Conservation (phyloP, 2,329 filamentous ascomycete genomes). For the Epichloe glyceriae region DNA sequence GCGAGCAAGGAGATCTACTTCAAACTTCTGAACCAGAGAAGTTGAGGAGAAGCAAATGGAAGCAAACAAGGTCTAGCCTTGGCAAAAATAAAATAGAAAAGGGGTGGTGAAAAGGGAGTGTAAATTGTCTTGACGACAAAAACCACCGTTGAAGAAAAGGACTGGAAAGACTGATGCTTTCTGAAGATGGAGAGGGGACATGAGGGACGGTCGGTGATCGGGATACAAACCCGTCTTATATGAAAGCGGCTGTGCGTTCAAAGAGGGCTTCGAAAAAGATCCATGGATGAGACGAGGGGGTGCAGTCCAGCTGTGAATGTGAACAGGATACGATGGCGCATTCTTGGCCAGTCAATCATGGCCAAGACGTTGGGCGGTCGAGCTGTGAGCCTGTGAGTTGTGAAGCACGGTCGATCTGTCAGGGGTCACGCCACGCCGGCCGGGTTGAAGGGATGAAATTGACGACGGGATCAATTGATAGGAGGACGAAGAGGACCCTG, state of each 20-base stretch:
- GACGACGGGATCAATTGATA: background rate
- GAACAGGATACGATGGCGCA: background rate
- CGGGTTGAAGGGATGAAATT: too few species aligned
- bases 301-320: background rate
- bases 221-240: constrained; percentile 7
- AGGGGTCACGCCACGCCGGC: background rate
- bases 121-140: constrained; percentile 21
- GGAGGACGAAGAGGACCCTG: too few species aligned
- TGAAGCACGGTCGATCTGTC: background rate
- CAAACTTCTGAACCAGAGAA: constrained; percentile 13
- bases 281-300: background rate
- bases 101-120: constrained; percentile 11
- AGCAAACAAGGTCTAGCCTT: constrained; percentile 24
- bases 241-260: background rate
- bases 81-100: constrained; percentile 9
- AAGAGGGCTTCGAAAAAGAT: background rate
- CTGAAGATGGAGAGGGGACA: constrained; percentile 3
- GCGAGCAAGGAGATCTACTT: constrained; percentile 2
- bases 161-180: constrained; percentile 4
- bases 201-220: background rate
- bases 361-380: background rate
- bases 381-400: too few species aligned
- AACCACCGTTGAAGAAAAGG: constrained; percentile 8
- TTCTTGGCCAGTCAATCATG: background rate
- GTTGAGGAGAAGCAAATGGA: constrained; percentile 7